A percentile compares a stretch with the other conserved stretches of the same genome.
Evolutionary conservation across 2,329 filamentous ascomycete genomes (phyloP).

Genomic region (Tolypocladium guangdongense): DNA sequence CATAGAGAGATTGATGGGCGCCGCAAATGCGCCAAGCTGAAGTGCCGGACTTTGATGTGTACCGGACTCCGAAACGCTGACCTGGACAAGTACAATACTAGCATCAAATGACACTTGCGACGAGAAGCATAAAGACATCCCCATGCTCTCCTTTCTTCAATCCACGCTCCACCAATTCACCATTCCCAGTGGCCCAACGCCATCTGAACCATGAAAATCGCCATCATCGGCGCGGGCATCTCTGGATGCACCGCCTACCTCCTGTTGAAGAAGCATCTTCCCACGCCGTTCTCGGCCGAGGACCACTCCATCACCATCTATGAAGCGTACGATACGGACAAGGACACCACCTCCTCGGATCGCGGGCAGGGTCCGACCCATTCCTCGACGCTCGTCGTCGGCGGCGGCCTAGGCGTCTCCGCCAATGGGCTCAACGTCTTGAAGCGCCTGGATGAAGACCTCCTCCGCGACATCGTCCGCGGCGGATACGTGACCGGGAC

Average conservation of each 20-base stretch:
- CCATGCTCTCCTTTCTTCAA: neutral
- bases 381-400: constrained; percentile 13
- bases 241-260: constrained; percentile 14
- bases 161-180: neutral
- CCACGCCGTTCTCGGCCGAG: neutral
- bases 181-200: neutral
- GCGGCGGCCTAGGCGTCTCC: constrained; percentile 12
- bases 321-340: constrained; percentile 11
- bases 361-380: constrained; percentile 10
- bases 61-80: neutral
- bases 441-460: constrained; percentile 10
- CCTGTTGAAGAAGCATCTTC: constrained; percentile 11
- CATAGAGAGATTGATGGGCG: neutral
- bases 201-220: constrained; percentile 10
- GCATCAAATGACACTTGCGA: neutral
- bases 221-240: constrained; percentile 15
- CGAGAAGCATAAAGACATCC: neutral
- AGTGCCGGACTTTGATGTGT: neutral
- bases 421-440: constrained; percentile 14
- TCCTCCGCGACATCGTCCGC: constrained; percentile 11
- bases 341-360: constrained; percentile 6
- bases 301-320: constrained; percentile 12
- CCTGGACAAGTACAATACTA: neutral
- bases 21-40: neutral
- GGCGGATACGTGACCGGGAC: constrained; percentile 10